Percentiles rank a stretch among this genome's conserved stretches.
Evolutionary conservation across 2,329 filamentous ascomycete species (phyloP).

Genomic region (Xylariaceae sp.): DNA sequence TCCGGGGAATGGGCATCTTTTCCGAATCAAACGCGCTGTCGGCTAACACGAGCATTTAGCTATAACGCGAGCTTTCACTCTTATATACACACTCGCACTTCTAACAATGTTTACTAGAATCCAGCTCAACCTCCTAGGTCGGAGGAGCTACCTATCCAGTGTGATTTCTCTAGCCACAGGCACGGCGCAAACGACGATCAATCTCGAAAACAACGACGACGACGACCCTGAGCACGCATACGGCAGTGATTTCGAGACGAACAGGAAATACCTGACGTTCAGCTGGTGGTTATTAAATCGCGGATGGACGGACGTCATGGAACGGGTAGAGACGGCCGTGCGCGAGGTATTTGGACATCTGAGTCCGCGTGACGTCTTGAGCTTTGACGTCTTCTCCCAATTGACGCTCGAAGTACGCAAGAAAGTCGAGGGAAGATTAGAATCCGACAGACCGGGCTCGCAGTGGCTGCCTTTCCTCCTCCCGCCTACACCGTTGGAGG

Average conservation of each 20-base stretch:
- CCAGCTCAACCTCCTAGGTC: slow-evolving; percentile 92
- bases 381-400: slow-evolving; percentile 71
- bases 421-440: slow-evolving; percentile 65
- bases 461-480: slow-evolving; percentile 83
- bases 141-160: slow-evolving; percentile 90
- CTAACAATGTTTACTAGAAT: slow-evolving; percentile 89
- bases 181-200: slow-evolving; percentile 68
- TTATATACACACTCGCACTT: slow-evolving; percentile 85
- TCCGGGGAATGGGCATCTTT: neutral
- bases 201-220: slow-evolving; percentile 88
- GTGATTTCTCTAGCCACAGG: slow-evolving; percentile 86
- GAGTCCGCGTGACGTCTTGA: slow-evolving; percentile 83
- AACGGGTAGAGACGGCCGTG: slow-evolving; percentile 77
- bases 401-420: slow-evolving; percentile 78
- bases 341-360: slow-evolving; percentile 83
- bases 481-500: slow-evolving; percentile 71
- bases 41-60: slow-evolving; percentile 46
- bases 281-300: slow-evolving; percentile 96
- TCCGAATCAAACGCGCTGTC: neutral
- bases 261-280: slow-evolving; percentile 89
- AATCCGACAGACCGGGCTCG: slow-evolving; percentile 41
- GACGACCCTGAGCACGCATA: slow-evolving; percentile 75
- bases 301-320: slow-evolving; percentile 78
- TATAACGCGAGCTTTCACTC: slow-evolving; percentile 82
- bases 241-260: slow-evolving; percentile 92